Conservation (phyloP, 768 basidiomycete species). For the Termitomyces sp. region DNA sequence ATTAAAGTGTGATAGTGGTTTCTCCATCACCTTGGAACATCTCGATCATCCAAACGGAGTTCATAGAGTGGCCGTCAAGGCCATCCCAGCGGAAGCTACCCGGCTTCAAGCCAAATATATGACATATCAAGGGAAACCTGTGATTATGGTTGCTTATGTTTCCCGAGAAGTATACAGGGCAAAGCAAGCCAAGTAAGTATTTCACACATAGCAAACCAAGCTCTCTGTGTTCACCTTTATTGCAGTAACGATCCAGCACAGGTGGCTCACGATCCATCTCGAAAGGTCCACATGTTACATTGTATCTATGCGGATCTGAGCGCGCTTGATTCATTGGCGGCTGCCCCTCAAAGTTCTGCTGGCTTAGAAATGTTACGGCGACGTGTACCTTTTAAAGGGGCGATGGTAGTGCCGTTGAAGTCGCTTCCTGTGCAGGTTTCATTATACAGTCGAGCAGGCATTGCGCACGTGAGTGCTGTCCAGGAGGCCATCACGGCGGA, state of each 20-base stretch:
- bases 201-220: not conserved
- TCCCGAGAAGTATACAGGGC: not conserved
- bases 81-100: conserved; percentile 45
- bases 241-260: not conserved
- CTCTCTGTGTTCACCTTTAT: not conserved
- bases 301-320: conserved; percentile 35
- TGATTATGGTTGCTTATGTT: conserved; percentile 50
- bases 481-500: not conserved
- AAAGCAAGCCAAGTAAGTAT: conserved; percentile 11
- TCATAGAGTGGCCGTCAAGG: too few relatives aligned
- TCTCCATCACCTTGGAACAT: conserved; percentile 46
- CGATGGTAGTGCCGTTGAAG: not conserved
- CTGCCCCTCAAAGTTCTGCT: not conserved
- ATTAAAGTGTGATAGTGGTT: conserved; percentile 41
- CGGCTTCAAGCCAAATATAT: conserved; percentile 58
- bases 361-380: not conserved
- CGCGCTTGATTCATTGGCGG: conserved; percentile 34
- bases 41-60: conserved; percentile 41
- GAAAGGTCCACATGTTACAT: conserved; percentile 39
- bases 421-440: not conserved
- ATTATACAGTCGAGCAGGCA: not conserved
- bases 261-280: conserved; percentile 27
- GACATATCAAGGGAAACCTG: conserved; percentile 33
- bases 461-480: not conserved
- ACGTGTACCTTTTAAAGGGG: not conserved